phyloP scores from a whole-genome alignment of 2,329 filamentous ascomycete genomes.

The Pestalotiopsis sp. region DNA sequence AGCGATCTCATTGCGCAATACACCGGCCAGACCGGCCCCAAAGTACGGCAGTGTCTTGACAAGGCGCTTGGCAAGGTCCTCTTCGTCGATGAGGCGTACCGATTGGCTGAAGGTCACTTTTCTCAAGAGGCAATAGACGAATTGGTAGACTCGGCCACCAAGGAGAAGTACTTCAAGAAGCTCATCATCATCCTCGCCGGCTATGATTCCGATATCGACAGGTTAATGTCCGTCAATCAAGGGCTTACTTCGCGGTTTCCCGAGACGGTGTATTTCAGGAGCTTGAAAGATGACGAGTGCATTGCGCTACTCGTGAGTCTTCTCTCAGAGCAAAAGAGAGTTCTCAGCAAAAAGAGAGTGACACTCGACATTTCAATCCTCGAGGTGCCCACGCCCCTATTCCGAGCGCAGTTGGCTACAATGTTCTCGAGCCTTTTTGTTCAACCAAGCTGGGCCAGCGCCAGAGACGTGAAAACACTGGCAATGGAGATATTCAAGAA shows the following conservation, averaged over 20 bases:
- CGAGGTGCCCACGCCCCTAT: conserved; percentile 21
- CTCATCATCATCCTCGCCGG: conserved; percentile 70
- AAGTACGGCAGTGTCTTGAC: conserved; percentile 53
- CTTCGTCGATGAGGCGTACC: conserved; percentile 74
- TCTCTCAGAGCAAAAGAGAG: conserved; percentile 19
- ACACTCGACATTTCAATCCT: conserved; percentile 8
- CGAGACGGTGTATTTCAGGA: conserved; percentile 58
- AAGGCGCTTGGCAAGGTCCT: conserved; percentile 64
- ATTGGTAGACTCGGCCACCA: conserved; percentile 52
- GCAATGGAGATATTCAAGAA: conserved; percentile 50
- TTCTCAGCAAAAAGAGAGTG: conserved; percentile 26
- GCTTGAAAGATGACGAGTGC: conserved; percentile 45
- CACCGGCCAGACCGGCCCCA: conserved; percentile 61
- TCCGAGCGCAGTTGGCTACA: conserved; percentile 20
- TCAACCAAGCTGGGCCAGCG: conserved; percentile 62
- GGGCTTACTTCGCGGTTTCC: conserved; percentile 68
- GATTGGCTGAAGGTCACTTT: conserved; percentile 58
- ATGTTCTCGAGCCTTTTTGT: conserved; percentile 41
- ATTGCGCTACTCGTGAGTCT: conserved; percentile 40
- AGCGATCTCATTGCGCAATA: conserved; percentile 70
- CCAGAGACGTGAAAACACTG: conserved; percentile 60
- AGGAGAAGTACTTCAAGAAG: conserved; percentile 59
- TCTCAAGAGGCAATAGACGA: conserved; percentile 59
- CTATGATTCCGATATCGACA: conserved; percentile 67
- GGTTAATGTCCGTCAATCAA: conserved; percentile 60